Percentiles rank a stretch among this genome's conserved stretches.
Conservation (phyloP, 345 rosid species). For the Alliaria petiolata region DNA sequence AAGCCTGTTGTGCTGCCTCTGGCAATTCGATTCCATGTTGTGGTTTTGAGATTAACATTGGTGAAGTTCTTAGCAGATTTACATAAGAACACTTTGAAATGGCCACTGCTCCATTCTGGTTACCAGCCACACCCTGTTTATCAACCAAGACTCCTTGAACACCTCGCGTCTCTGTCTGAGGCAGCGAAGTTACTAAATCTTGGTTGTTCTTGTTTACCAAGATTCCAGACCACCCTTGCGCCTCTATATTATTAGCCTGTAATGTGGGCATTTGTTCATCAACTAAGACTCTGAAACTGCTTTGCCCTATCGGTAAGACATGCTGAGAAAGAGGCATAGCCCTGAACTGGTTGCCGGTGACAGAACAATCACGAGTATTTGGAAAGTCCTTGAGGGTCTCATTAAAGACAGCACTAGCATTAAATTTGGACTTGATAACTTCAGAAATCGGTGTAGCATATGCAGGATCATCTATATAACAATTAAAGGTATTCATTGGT, state of each 20-base stretch:
- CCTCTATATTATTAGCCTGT: background rate
- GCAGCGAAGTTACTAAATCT: background rate
- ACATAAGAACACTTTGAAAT: background rate
- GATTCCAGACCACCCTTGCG: background rate
- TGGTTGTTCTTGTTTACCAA: background rate
- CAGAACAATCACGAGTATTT: background rate
- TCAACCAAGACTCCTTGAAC: background rate
- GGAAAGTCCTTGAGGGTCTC: background rate
- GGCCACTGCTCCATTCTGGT: background rate
- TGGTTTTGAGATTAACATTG: no score
- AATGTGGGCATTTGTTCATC: background rate
- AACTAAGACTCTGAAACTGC: background rate
- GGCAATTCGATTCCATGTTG: no score
- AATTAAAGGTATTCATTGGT: background rate
- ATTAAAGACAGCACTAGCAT: background rate
- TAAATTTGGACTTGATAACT: background rate
- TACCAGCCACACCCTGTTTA: background rate
- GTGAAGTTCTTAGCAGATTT: background rate
- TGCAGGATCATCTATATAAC: slow-evolving; percentile 5
- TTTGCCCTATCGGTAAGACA: background rate
- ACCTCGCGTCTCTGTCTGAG: background rate
- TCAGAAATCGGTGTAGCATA: background rate
- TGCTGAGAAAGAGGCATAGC: background rate
- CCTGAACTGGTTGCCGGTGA: background rate
- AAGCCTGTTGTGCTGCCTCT: background rate